phyloP scores from a whole-genome alignment of 495 filamentous ascomycete genomes.

The Cenococcum geophilum region DNA sequence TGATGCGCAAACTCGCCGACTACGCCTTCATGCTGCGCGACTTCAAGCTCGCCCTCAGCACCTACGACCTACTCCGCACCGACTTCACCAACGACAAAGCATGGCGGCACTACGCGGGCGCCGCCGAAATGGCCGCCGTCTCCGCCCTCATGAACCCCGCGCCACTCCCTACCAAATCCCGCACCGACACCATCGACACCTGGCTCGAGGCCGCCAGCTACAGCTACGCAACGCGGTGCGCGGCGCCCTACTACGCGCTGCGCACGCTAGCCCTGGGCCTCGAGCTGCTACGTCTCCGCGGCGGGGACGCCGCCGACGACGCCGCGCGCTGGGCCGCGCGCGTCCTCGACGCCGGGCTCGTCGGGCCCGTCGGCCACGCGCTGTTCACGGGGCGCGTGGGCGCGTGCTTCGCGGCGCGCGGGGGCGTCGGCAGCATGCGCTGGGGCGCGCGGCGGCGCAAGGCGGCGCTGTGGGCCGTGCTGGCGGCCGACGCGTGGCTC shows the following conservation, averaged over 20 bases:
- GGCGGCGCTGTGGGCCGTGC: constrained; percentile 81
- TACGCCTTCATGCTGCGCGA: constrained; percentile 95
- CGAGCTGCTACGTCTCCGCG: constrained; percentile 74
- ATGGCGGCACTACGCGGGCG: constrained; percentile 88
- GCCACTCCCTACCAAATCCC: constrained; percentile 61
- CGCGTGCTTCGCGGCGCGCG: constrained; percentile 71
- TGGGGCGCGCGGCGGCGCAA: constrained; percentile 72
- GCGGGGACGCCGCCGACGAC: constrained; percentile 73
- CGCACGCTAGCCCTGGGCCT: constrained; percentile 70
- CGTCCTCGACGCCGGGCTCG: constrained; percentile 68
- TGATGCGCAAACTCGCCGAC: constrained; percentile 89
- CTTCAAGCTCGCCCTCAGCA: constrained; percentile 84
- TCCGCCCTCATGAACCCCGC: constrained; percentile 70
- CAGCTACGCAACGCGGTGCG: constrained; percentile 76
- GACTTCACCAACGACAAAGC: constrained; percentile 95
- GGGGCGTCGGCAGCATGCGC: constrained; percentile 53
- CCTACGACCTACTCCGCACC: constrained; percentile 78
- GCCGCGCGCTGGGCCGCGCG: constrained; percentile 78
- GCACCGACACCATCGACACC: constrained; percentile 72
- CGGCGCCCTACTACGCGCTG: constrained; percentile 63
- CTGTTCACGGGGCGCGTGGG: constrained; percentile 78
- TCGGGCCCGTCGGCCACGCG: constrained; percentile 67
- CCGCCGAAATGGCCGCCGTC: constrained; percentile 87
- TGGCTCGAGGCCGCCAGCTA: constrained; percentile 84
- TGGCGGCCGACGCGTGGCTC: constrained; percentile 79